Evolutionary conservation across 2,329 filamentous ascomycete genomes (phyloP).

Genomic region (Fusarium sp.): DNA sequence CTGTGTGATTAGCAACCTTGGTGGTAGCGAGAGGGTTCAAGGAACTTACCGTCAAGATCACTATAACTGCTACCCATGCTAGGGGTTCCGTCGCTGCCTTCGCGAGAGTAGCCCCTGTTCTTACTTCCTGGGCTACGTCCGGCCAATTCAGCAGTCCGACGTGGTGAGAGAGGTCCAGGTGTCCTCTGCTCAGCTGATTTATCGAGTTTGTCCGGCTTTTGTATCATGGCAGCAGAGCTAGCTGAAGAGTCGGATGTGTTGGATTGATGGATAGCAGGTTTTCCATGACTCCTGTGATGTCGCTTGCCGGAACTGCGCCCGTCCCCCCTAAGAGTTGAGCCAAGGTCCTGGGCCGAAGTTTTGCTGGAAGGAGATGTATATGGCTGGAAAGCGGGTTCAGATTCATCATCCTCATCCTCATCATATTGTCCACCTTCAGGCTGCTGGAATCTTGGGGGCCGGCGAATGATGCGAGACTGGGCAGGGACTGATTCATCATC

Average conservation of each 20-base stretch:
- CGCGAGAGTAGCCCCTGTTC: conserved; percentile 63
- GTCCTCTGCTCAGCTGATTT: conserved; percentile 50
- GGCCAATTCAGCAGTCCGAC: conserved; percentile 68
- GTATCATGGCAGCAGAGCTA: conserved; percentile 60
- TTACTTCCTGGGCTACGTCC: conserved; percentile 64
- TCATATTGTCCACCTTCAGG: conserved; percentile 53
- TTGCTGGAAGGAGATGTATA: conserved; percentile 54
- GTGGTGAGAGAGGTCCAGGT: conserved; percentile 65
- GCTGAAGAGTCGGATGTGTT: conserved; percentile 73
- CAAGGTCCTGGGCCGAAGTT: conserved; percentile 58
- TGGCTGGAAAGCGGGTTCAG: conserved; percentile 66
- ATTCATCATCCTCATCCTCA: conserved; percentile 67
- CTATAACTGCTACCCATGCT: conserved; percentile 90
- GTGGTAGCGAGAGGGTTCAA: background rate
- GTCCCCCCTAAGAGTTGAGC: conserved; percentile 64
- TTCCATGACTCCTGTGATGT: conserved; percentile 45
- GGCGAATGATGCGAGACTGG: conserved; percentile 69
- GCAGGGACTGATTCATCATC: conserved; percentile 64
- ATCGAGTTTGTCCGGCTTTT: conserved; percentile 42
- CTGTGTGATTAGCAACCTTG: conserved; percentile 5
- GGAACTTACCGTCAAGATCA: conserved; percentile 76
- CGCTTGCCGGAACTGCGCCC: conserved; percentile 50
- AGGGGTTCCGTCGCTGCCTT: conserved; percentile 77
- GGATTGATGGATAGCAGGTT: conserved; percentile 57
- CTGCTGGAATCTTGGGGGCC: conserved; percentile 64